Evolutionary conservation across 139 green algal species (phyloP).

Genomic region (Dunaliella primolecta): DNA sequence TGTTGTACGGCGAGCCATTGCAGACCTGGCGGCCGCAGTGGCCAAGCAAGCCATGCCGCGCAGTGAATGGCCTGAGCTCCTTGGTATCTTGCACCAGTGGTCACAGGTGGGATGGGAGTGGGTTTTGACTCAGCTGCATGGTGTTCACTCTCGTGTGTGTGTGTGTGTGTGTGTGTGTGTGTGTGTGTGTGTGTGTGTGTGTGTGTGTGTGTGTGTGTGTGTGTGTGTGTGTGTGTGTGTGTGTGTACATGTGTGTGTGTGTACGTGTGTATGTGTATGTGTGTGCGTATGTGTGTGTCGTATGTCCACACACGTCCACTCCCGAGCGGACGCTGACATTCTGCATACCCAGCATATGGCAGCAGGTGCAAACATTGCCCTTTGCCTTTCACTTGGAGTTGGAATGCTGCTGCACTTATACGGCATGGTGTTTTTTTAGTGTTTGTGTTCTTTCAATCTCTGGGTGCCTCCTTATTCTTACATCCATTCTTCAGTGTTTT

Average conservation of each 20-base stretch:
- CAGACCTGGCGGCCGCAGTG: conserved; percentile 48
- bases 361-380: no score
- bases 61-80: conserved; percentile 54
- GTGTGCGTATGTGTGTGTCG: not conserved
- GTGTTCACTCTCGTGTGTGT: not conserved
- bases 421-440: no score
- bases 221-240: not conserved
- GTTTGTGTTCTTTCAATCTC: no score
- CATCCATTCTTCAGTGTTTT: not conserved
- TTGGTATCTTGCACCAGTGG: conserved; percentile 57
- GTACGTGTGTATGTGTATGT: not conserved
- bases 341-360: no score
- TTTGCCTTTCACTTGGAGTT: no score
- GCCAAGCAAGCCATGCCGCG: conserved; percentile 54
- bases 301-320: no score
- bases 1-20: conserved; percentile 47
- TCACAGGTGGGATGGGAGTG: not conserved
- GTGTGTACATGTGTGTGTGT: not conserved
- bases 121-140: no score
- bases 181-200: not conserved
- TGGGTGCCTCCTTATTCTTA: not conserved
- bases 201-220: not conserved
- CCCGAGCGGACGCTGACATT: no score
- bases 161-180: not conserved
- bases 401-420: no score